Conservation (phyloP, 805 yeast species). For the Saccharomycopsis fodiens region DNA sequence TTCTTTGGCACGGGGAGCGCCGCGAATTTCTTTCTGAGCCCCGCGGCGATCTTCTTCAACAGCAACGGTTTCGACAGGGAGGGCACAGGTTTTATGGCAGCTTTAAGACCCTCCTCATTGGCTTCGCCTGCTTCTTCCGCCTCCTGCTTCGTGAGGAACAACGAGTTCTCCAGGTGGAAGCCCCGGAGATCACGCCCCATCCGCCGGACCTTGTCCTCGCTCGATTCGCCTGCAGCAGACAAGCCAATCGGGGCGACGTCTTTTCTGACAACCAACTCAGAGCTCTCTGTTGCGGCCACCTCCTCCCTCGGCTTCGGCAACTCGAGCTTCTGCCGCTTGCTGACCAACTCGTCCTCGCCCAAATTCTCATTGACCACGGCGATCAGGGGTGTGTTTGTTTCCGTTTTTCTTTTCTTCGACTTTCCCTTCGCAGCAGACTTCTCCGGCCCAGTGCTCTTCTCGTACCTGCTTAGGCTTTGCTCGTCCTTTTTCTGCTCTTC, state of each 20-base stretch:
- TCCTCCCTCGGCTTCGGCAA: slow-evolving; percentile 29
- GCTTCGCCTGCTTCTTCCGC: slow-evolving; percentile 7
- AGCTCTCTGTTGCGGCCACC: slow-evolving; percentile 25
- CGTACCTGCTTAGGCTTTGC: slow-evolving; percentile 34
- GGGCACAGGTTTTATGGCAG: background rate
- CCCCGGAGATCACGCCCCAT: slow-evolving; percentile 15
- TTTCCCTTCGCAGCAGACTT: slow-evolving; percentile 34
- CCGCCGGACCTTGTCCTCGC: slow-evolving; percentile 21
- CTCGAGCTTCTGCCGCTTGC: slow-evolving; percentile 32
- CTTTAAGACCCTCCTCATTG: slow-evolving; percentile 1
- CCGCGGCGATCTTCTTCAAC: slow-evolving; percentile 24
- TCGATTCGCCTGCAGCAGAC: slow-evolving; percentile 11
- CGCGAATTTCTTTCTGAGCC: slow-evolving; percentile 24
- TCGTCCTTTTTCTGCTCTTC: slow-evolving; percentile 46
- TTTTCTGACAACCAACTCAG: slow-evolving; percentile 22
- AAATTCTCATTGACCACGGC: slow-evolving; percentile 1
- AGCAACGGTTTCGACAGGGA: too few species aligned
- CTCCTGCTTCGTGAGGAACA: slow-evolving; percentile 21
- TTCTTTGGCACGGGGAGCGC: slow-evolving; percentile 37
- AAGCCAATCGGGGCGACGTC: slow-evolving; percentile 19
- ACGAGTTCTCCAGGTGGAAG: slow-evolving; percentile 19
- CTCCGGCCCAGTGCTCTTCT: slow-evolving; percentile 32
- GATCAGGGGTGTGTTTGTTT: slow-evolving; percentile 21
- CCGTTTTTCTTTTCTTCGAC: slow-evolving; percentile 30
- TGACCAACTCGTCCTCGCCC: slow-evolving; percentile 18